phyloP scores from a whole-genome alignment of 768 basidiomycete genomes.

The Leccinum sublutescens region DNA sequence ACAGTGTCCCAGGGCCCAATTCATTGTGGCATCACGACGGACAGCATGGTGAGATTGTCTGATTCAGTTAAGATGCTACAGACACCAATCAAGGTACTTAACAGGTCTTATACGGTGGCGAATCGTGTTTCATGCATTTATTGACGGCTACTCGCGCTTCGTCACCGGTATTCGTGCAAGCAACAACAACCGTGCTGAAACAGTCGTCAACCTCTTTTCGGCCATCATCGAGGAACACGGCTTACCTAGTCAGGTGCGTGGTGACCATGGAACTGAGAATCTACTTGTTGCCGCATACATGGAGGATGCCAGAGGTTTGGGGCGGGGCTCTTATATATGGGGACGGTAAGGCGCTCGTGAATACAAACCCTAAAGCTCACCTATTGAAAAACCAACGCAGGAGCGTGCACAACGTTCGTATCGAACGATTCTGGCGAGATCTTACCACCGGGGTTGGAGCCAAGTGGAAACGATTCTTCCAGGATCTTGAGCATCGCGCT shows the following conservation, averaged over 20 bases:
- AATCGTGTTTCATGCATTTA: neutral
- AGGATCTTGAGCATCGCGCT: neutral
- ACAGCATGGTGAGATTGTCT: neutral
- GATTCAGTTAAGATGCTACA: neutral
- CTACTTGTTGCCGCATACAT: neutral
- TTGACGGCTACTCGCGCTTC: neutral
- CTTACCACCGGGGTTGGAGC: neutral
- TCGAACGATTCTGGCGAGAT: neutral
- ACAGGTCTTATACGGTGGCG: neutral
- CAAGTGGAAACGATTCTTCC: neutral
- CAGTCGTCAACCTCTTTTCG: neutral
- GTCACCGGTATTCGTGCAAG: neutral
- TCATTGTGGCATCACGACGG: neutral
- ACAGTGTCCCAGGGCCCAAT: neutral
- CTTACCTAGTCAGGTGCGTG: neutral
- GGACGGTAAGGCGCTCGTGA: neutral
- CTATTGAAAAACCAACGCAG: neutral
- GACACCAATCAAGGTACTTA: too few species aligned
- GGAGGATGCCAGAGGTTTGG: neutral
- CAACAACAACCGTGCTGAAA: neutral
- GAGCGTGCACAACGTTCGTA: neutral
- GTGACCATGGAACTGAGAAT: neutral
- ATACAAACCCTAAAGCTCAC: neutral
- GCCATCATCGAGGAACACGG: neutral
- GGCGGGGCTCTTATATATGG: neutral